Base-by-base conservation (phyloP, 768 basidiomycete genomes). In the Collybia nuda region DNA sequence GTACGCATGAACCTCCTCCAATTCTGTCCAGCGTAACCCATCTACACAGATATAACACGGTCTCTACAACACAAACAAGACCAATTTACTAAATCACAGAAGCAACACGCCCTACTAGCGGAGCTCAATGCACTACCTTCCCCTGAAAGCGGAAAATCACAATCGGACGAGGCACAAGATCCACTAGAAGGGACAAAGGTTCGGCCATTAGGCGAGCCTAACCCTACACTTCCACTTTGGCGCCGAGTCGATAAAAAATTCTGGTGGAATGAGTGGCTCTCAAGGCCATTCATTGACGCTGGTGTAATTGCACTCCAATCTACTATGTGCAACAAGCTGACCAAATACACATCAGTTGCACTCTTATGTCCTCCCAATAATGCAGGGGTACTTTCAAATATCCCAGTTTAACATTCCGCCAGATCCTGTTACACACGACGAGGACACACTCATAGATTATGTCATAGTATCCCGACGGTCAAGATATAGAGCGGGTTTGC, bases 261-360 rank as follows among this genome's bases (percentile, higher is more conserved):
- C 65, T 98, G 94, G 90, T 98, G 94, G 93, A 99, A 98, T 61
- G 90, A 93, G 59, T 85, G 84, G 78, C 77, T 98, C 50, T 77
- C 82, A 22, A 87, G 87, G 56, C 86, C 90, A 2, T 88, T 99
- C 56, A 73, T 93, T 35, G 92, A 98, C 53, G 86, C 86, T 40
- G 93, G 94, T 18, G 93, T 93, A 69, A 81, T 68, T 14, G 28
- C 15, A 32, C 47, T 23, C 14, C 46, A 38, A 39, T 15, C 37
- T 21, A 47, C 18, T 23, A 23, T 12, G 3, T 26, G 17, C 22
- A 36, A 40, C 50, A 52, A 28, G 35, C 6, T 26, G 28, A 38
- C 23, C 12, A 1, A 32, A 53, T 37, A 48, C 11, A n/a, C 50
- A 51, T 52, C 35, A 93, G 83, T 67, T 93, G 38, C 90, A 97